Conservation (phyloP, 2,329 filamentous ascomycete genomes). For the Penicillium crustosum region DNA sequence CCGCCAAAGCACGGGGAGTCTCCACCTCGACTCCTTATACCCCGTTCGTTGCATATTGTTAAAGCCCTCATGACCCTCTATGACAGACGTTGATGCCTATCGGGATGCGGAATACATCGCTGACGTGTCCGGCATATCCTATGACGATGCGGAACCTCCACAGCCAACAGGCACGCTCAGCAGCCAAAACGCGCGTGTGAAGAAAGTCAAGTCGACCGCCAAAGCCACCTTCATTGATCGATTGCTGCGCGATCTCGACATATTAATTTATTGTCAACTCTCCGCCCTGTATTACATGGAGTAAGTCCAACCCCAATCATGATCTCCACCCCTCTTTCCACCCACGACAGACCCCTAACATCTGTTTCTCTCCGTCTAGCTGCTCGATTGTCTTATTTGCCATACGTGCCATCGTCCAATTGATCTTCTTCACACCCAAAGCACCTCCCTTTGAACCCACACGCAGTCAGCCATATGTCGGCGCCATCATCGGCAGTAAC, state of each 20-base stretch:
- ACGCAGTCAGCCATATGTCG: slow-evolving; percentile 54
- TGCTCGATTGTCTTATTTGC: slow-evolving; percentile 60
- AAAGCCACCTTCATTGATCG: slow-evolving; percentile 54
- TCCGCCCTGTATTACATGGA: slow-evolving; percentile 64
- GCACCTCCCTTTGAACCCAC: slow-evolving; percentile 53
- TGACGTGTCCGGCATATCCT: slow-evolving; percentile 45
- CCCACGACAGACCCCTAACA: not conserved
- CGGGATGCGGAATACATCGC: slow-evolving; percentile 50
- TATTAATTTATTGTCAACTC: slow-evolving; percentile 61
- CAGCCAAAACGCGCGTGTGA: slow-evolving; percentile 30
- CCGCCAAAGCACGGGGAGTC: slow-evolving; percentile 12
- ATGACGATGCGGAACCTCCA: slow-evolving; percentile 28
- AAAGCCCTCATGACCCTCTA: slow-evolving; percentile 48
- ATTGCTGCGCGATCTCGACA: slow-evolving; percentile 58
- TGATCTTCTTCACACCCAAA: slow-evolving; percentile 61
- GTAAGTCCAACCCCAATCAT: slow-evolving; percentile 42
- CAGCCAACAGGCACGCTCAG: slow-evolving; percentile 17
- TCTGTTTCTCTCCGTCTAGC: slow-evolving; percentile 35
- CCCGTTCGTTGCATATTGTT: slow-evolving; percentile 21
- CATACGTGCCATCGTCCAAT: slow-evolving; percentile 56
- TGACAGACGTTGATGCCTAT: slow-evolving; percentile 48
- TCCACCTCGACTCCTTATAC: slow-evolving; percentile 3
- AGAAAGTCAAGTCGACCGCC: slow-evolving; percentile 39
- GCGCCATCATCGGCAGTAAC: slow-evolving; percentile 56
- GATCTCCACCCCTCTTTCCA: not conserved